phyloP scores from a whole-genome alignment of 176 grass and related monocot genomes.

The Lolium multiflorum region DNA sequence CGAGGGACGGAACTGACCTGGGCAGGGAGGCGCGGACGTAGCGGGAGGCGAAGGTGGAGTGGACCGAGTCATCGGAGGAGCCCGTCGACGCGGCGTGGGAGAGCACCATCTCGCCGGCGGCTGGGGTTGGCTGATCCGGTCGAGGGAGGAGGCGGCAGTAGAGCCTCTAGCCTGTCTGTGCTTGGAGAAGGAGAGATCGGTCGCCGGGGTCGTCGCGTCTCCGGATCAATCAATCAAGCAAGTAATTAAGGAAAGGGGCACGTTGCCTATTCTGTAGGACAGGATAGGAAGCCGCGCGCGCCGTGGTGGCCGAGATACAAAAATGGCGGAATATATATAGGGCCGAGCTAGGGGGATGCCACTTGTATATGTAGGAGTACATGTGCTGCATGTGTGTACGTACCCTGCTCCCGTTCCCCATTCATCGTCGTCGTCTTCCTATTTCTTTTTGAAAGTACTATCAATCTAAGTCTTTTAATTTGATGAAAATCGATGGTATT shows the following conservation, averaged over 20 bases:
- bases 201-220: neutral
- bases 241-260: neutral
- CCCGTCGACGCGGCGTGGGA: slow-evolving; percentile 51
- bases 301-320: neutral
- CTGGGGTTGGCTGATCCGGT: neutral
- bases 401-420: neutral
- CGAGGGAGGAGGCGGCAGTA: neutral
- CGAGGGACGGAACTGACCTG: slow-evolving; percentile 3
- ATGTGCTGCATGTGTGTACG: neutral
- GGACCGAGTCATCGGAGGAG: slow-evolving; percentile 58
- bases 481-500: neutral
- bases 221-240: neutral
- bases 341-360: neutral
- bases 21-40: slow-evolving; percentile 81
- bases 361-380: no score
- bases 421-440: neutral
- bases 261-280: neutral
- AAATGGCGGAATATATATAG: neutral
- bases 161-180: no score
- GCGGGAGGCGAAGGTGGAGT: slow-evolving; percentile 87
- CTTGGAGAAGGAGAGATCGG: neutral
- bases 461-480: neutral
- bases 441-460: neutral
- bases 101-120: slow-evolving; percentile 64
- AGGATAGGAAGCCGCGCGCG: neutral